Evolutionary conservation across 2,329 filamentous ascomycete species (phyloP), one percentile per base, ranked within the genome.

Genomic region (Cercospora sojina): DNA sequence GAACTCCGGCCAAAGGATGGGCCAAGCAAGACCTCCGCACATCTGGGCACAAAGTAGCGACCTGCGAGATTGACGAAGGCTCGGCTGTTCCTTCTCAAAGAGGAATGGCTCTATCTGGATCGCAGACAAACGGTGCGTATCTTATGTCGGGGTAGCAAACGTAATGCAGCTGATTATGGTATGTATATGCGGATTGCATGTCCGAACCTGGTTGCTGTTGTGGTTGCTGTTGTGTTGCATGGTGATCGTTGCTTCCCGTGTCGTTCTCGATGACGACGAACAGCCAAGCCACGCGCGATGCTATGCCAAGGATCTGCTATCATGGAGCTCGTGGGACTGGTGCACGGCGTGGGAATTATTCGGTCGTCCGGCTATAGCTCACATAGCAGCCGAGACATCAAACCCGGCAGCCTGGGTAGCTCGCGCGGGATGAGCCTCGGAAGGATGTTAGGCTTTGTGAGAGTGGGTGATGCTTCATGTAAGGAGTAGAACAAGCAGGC

Each of bases 1-100:
- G 35, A 18, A 16, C 27, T 43, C 41, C 27, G 27, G 41, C 18
- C 27, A 20, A 53, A 51, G 53, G 57, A 60, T 61, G 56, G 32
- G 63, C 63, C 63, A 60, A 63, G 61, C 49, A 29, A 27, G 25
- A 49, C 51, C 63, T 64, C 62, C 62, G 62, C 62, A 64, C 62
- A 43, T 47, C 38, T 43, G 38, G 62, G 35, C 41, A 35, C 49
- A 27, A 55, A 29, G 25, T 32, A 58, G 59, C 35, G 35, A 43
- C 25, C 41, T 32, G 59, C 41, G 27, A 43, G 43, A 62, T 43
- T 62, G 25, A 32, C 41, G 59, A 31, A 38, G 23, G 13, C 27
- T 64, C 60, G 64, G 59, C 31, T 66, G 55, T 20, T 20, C 38
- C 56, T 66, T 53, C 64, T 51, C 43, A 49, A 59, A 57, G 25